Base-by-base conservation (phyloP, 179 eudicot species). In the Silene noctiflora region DNA sequence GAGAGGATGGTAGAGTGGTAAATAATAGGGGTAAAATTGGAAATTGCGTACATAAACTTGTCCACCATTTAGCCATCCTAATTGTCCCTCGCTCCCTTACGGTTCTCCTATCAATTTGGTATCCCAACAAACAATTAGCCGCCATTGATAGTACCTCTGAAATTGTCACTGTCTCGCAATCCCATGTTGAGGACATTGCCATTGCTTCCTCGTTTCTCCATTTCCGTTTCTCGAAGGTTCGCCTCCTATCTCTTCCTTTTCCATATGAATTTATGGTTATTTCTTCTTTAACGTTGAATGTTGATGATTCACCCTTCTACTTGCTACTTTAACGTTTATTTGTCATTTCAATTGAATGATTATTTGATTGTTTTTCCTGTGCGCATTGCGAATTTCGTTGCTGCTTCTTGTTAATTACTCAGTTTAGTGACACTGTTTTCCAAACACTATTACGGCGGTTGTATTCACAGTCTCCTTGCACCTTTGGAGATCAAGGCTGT, bases 171-270 rank as follows among this genome's bases (percentile, higher is more conserved):
- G 69, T 13, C 44, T n/a, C 46, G 16, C 22, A 35, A 8, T 51
- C 77, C 39, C 55, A 81, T 82, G 84, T 82, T 75, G 67, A 65
- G 62, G 39, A 75, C 73, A 14, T 9, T 75, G 31, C 31, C 79
- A 1, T 61, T 75, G 25, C 42, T 82, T 44, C 69, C 84, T 66
- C 82, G 82, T 73, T 67, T 59, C 11, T 29, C 81, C 17, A 24
- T 75, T 19, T 70, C 75, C 62, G 58, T 14, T 24, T 67, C 63
- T 66, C 79, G 1, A 60, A 82, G 82, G 84, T 77, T 21, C 21
- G n/a, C 20, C 70, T 31, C 22, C 10, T 35, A 24, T 61, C 17
- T 21, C 24, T 7, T 6, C 77, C 69, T 58, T 67, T 74, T 59
- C 75, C 69, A 16, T 46, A 7, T 63, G 2, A 29, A 46, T 3